Evolutionary conservation across 139 green algal genomes (phyloP), one percentile per base, ranked within the genome.

Genomic region (Tetraselmis chui): DNA sequence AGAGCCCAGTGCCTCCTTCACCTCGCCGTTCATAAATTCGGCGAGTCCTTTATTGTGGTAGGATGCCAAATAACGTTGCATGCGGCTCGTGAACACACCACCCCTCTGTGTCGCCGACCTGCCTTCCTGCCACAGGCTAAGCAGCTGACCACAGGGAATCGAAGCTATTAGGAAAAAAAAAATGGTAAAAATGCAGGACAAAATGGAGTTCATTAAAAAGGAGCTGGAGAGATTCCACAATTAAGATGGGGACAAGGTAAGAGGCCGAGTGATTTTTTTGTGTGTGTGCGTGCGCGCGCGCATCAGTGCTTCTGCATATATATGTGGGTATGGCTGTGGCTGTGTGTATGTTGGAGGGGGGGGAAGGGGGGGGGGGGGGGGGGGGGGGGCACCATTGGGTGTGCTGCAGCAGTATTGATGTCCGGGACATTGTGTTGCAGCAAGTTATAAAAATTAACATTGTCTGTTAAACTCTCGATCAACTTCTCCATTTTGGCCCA

Each of bases 361-460:
- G n/a, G n/a, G n/a, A n/a, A 18, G 45, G 45, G 45, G 45, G 45
- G 11, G 18, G 45, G 11, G 18, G 45, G 18, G 45, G 45, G 45
- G 18, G 5, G 45, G 45, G 11, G 45, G 11, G 11, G 45, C 45
- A 67, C 45, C 45, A 18, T 18, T 25, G 45, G 45, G 18, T 5
- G 45, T 18, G 18, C 45, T 5, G 30, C 31, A 24, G 31, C 31
- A 23, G 31, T 31, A 1, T 67, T 1, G 18, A 74, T 32, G 77
- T 80, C 77, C 1, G 77, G 77, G 24, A 80, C 32, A 32, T 83
- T 26, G 67, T 83, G 80, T 31, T 59, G 23, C 74, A 83, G 80
- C 67, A 80, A 30, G 1, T 83, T 78, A 74, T 83, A 83, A 27
- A 78, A 83, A 74, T 79, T 28, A 24, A 83, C 80, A n/a, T 79